phyloP scores from a whole-genome alignment of 768 basidiomycete species.

The Russula dissimulans region DNA sequence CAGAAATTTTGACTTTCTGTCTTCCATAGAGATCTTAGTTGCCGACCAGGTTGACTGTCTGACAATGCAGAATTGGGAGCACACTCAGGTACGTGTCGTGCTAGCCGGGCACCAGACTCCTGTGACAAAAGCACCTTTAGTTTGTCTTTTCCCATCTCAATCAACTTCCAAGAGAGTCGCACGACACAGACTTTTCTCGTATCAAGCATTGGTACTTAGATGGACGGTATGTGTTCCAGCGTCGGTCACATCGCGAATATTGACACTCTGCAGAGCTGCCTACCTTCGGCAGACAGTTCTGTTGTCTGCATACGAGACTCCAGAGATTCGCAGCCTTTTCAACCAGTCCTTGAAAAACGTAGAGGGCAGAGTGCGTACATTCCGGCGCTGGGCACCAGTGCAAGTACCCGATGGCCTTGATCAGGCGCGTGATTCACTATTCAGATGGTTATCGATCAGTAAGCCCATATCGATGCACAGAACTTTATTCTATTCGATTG shows the following conservation, averaged over 20 bases:
- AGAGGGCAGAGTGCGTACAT: slow-evolving; percentile 68
- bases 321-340: slow-evolving; percentile 77
- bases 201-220: slow-evolving; percentile 99
- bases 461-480: slow-evolving; percentile 29
- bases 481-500: slow-evolving; percentile 70
- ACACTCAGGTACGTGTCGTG: slow-evolving; percentile 61
- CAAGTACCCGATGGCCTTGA: slow-evolving; percentile 76
- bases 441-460: not conserved
- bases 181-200: slow-evolving; percentile 90
- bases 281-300: slow-evolving; percentile 88
- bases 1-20: slow-evolving; percentile 83
- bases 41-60: slow-evolving; percentile 89
- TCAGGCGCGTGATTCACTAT: slow-evolving; percentile 41
- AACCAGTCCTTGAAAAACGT: slow-evolving; percentile 72
- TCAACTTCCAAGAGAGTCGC: slow-evolving; percentile 85
- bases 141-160: slow-evolving; percentile 82
- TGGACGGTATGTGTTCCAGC: slow-evolving; percentile 58
- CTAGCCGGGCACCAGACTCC: not conserved
- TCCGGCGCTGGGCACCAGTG: slow-evolving; percentile 62
- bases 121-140: slow-evolving; percentile 30
- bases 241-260: not conserved
- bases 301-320: slow-evolving; percentile 79
- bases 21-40: slow-evolving; percentile 86
- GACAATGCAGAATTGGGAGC: slow-evolving; percentile 99
- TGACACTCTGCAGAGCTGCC: slow-evolving; percentile 45